Evolutionary conservation across 345 rosid species (phyloP).

Genomic region (Lepidium aucheri): DNA sequence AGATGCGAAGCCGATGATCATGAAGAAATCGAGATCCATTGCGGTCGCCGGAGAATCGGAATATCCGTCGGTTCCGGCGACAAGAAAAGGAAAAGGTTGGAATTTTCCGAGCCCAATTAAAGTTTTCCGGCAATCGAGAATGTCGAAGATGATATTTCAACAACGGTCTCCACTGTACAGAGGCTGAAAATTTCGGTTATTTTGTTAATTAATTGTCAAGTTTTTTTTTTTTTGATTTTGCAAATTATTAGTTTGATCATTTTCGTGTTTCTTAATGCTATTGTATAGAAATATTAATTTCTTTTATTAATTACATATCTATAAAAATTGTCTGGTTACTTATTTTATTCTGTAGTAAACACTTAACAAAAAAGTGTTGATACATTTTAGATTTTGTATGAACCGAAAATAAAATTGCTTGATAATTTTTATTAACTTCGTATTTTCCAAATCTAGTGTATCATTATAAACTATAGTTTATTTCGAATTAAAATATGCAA

Average conservation of each 20-base stretch:
- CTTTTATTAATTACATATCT: neutral
- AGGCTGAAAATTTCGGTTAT: slow-evolving; percentile 37
- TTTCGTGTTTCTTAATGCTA: neutral
- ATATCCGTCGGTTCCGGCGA: slow-evolving; percentile 17
- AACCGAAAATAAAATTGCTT: neutral
- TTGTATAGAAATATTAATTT: neutral
- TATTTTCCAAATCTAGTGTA: neutral
- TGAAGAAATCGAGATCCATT: slow-evolving; percentile 87
- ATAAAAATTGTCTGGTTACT: neutral
- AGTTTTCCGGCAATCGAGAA: slow-evolving; percentile 58
- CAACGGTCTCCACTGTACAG: slow-evolving; percentile 71
- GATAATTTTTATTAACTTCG: neutral
- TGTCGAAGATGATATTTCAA: slow-evolving; percentile 46
- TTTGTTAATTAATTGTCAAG: neutral
- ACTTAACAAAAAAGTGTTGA: neutral
- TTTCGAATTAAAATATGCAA: neutral
- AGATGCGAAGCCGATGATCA: slow-evolving; percentile 39
- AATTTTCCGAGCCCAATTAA: slow-evolving; percentile 85
- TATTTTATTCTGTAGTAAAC: neutral
- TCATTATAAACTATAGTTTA: neutral
- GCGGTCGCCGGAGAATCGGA: slow-evolving; percentile 36
- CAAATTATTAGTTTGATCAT: slow-evolving; percentile 8
- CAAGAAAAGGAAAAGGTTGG: slow-evolving; percentile 53
- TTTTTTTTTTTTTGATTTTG: neutral
- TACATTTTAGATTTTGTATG: neutral